A percentile compares a stretch with the other conserved stretches of the same genome.
phyloP scores from a whole-genome alignment of 768 basidiomycete genomes.

The Leccinum fibrillosum region DNA sequence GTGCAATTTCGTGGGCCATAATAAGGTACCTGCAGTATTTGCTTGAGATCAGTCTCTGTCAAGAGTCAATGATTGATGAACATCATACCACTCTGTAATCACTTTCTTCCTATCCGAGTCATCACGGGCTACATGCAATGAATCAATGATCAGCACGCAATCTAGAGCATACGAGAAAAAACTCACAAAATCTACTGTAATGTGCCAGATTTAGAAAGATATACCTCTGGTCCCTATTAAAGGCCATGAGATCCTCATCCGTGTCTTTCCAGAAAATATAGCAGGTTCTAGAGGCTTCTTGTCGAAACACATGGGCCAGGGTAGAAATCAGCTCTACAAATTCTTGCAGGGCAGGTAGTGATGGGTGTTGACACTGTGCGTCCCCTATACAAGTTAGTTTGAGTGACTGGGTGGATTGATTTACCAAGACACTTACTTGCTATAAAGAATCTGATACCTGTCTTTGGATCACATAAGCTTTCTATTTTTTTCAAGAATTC shows the following conservation, averaged over 20 bases:
- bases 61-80: background rate
- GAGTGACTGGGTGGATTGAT: background rate
- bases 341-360: background rate
- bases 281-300: background rate
- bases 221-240: conserved; percentile 13
- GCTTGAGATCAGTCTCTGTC: background rate
- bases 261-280: conserved; percentile 19
- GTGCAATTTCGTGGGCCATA: conserved; percentile 29
- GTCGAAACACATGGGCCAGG: conserved; percentile 3
- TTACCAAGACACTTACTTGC: conserved; percentile 6
- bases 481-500: background rate
- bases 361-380: background rate
- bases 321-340: conserved; percentile 4
- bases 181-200: conserved; percentile 8
- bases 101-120: conserved; percentile 1
- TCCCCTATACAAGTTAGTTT: background rate
- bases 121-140: background rate
- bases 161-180: background rate
- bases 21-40: conserved; percentile 22
- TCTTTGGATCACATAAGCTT: background rate
- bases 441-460: conserved; percentile 9
- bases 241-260: conserved; percentile 16
- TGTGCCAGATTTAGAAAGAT: conserved; percentile 16
- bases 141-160: background rate
- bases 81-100: conserved; percentile 10